phyloP scores from a whole-genome alignment of 768 basidiomycete species.

The Kwoniella pini region DNA sequence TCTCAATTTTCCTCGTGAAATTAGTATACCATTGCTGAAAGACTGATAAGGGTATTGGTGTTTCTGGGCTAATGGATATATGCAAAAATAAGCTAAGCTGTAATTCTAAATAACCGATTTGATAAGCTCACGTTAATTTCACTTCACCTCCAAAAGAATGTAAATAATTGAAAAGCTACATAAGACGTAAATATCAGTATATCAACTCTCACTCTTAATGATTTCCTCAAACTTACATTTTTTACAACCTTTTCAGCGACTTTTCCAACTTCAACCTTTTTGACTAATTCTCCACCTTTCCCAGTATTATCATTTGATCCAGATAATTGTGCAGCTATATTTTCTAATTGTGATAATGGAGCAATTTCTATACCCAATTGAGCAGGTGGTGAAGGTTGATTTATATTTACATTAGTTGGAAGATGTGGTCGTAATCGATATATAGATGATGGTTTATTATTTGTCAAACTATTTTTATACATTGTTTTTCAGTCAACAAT shows the following conservation, averaged over 20 bases:
- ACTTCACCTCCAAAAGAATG: constrained; percentile 54
- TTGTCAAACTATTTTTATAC: constrained; percentile 37
- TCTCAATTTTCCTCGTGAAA: constrained; percentile 49
- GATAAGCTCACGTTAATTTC: constrained; percentile 52
- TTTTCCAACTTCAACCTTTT: constrained; percentile 41
- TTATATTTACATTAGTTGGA: constrained; percentile 15
- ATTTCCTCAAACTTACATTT: constrained; percentile 45
- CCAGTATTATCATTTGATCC: constrained; percentile 11
- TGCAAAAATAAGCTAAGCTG: too few relatives aligned
- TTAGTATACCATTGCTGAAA: constrained; percentile 54
- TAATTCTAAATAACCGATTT: too few relatives aligned
- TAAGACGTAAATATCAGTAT: background rate
- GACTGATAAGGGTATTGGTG: constrained; percentile 53
- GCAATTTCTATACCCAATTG: constrained; percentile 52
- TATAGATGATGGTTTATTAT: constrained; percentile 47
- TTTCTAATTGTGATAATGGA: constrained; percentile 37
- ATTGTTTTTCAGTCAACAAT: too few relatives aligned
- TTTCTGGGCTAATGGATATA: too few relatives aligned
- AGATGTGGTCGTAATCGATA: constrained; percentile 46
- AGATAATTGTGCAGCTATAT: constrained; percentile 17
- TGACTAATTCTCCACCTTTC: constrained; percentile 32
- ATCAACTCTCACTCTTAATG: background rate
- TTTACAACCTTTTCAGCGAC: constrained; percentile 54
- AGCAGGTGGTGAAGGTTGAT: constrained; percentile 29
- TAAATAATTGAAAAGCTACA: constrained; percentile 53